Evolutionary conservation across 164 flowering plant genomes (phyloP).

Genomic region (Vitis cinerea): DNA sequence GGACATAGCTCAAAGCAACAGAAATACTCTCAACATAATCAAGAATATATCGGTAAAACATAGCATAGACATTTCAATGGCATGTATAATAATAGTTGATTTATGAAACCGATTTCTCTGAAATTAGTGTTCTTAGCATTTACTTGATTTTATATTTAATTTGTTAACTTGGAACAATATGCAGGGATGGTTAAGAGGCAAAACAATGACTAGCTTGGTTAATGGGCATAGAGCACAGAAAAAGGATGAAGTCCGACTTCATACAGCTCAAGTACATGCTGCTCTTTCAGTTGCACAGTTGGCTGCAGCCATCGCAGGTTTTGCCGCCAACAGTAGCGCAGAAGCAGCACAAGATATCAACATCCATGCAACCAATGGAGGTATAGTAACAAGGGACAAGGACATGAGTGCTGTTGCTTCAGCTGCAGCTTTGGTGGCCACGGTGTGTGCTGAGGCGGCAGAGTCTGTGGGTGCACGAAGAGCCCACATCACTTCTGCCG

Average conservation of each 20-base stretch:
- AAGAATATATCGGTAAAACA: constrained; percentile 6
- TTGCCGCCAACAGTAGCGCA: constrained; percentile 12
- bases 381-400: background rate
- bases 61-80: no score
- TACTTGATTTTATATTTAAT: background rate
- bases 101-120: background rate
- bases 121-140: background rate
- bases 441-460: constrained; percentile 35
- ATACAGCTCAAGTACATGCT: constrained; percentile 28
- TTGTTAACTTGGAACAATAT: constrained; percentile 8
- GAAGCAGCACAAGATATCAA: background rate
- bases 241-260: constrained; percentile 27
- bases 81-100: no score
- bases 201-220: constrained; percentile 9
- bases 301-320: constrained; percentile 31
- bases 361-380: background rate
- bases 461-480: constrained; percentile 27
- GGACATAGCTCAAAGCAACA: background rate
- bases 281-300: constrained; percentile 31
- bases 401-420: constrained; percentile 19
- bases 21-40: background rate
- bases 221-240: constrained; percentile 9
- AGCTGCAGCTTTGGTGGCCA: constrained; percentile 29
- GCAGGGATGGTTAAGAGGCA: constrained; percentile 20
- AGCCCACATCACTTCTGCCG: constrained; percentile 19